These are phyloP conservation scores for Aspergillus persii DNA, from an alignment of 2,329 filamentous ascomycete species.

Conservation along the genomic window DNA sequence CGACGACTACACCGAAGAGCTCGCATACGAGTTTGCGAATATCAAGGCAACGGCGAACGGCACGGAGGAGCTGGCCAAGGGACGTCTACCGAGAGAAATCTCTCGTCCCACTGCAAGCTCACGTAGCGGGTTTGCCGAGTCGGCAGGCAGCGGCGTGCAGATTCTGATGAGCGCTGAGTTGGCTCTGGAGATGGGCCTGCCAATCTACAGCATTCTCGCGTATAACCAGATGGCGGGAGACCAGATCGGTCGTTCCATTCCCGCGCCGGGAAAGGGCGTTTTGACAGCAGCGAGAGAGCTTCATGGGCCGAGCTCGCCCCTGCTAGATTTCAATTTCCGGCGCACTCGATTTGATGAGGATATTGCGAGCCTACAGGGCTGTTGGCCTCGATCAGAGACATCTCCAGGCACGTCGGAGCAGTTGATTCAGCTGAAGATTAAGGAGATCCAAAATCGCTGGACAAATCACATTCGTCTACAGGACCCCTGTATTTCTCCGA, in stretches of 20 bases:
- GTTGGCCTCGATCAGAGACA: neutral
- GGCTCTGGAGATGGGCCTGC: constrained; percentile 11
- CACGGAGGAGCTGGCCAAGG: constrained; percentile 87
- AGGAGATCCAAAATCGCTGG: constrained; percentile 77
- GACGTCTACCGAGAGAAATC: constrained; percentile 91
- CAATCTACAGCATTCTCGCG: constrained; percentile 83
- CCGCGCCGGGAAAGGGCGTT: constrained; percentile 83
- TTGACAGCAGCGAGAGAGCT: constrained; percentile 84
- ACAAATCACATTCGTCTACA: constrained; percentile 97
- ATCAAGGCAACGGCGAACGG: constrained; percentile 99
- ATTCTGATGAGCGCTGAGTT: constrained; percentile 50
- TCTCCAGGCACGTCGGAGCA: neutral
- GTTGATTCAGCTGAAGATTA: constrained; percentile 64
- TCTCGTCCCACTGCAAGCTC: constrained; percentile 93
- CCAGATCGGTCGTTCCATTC: constrained; percentile 95
- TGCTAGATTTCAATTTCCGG: constrained; percentile 93
- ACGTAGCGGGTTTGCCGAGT: constrained; percentile 96
- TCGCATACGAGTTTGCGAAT: constrained; percentile 97
- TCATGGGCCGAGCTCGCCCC: constrained; percentile 78
- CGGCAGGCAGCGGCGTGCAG: constrained; percentile 92
- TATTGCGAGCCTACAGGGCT: constrained; percentile 74
- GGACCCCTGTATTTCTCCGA: constrained; percentile 82
- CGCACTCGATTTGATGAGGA: constrained; percentile 90
- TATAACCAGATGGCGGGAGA: constrained; percentile 92
- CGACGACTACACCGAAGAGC: constrained; percentile 96